Conservation (phyloP, 2,329 filamentous ascomycete genomes). For the Cordyceps cateniannulata region DNA sequence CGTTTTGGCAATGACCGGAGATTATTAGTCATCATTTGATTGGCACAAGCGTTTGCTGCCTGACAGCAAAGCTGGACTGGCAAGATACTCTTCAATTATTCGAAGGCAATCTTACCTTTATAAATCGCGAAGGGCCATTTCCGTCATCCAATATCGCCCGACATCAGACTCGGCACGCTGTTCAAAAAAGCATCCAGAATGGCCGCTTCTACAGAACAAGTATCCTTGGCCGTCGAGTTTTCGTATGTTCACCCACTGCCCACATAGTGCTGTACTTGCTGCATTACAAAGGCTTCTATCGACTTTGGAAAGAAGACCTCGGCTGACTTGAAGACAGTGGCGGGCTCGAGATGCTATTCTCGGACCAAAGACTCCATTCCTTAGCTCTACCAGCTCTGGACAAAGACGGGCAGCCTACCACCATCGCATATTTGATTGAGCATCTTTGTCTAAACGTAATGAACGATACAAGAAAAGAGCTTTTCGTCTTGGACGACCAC, state of each 20-base stretch:
- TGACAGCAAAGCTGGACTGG: neutral
- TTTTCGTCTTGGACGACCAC: conserved; percentile 81
- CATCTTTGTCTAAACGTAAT: conserved; percentile 77
- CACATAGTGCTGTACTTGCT: neutral
- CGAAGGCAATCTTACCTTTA: neutral
- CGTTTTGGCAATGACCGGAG: neutral
- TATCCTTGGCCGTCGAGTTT: conserved; percentile 68
- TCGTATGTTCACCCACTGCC: conserved; percentile 32
- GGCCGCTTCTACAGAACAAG: conserved; percentile 19
- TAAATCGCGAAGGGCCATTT: neutral
- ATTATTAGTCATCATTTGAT: conserved; percentile 9
- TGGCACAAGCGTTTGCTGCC: neutral
- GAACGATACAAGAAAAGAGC: conserved; percentile 76
- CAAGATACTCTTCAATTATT: neutral
- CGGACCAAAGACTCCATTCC: conserved; percentile 67
- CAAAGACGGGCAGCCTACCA: conserved; percentile 54
- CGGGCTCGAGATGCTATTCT: conserved; percentile 90
- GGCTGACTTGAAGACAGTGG: conserved; percentile 49
- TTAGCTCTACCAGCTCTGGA: conserved; percentile 61
- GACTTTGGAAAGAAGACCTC: neutral
- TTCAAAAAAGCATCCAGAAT: conserved; percentile 1
- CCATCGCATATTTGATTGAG: conserved; percentile 68
- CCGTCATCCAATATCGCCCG: neutral
- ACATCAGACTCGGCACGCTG: neutral
- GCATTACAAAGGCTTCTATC: neutral